A percentile compares a stretch with the other conserved stretches of the same genome.
phyloP scores from a whole-genome alignment of 345 rosid genomes.

The Populus davidiana region DNA sequence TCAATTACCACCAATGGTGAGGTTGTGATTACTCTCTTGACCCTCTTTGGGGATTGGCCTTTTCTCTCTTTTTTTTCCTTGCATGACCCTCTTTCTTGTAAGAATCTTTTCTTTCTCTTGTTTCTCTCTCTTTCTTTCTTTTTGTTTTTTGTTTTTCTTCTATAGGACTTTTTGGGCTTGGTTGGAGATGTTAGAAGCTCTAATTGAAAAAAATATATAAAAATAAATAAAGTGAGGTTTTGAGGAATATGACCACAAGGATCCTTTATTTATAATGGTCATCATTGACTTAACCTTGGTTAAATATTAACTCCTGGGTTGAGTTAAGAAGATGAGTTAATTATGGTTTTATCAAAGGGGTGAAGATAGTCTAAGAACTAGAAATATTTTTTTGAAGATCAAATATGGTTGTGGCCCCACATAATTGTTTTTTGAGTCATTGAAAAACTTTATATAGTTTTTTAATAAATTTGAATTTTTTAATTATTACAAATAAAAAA shows the following conservation, averaged over 20 bases:
- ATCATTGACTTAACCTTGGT: slow-evolving; percentile 20
- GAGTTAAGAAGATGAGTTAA: slow-evolving; percentile 12
- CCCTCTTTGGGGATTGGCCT: slow-evolving; percentile 19
- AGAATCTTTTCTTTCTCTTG: background rate
- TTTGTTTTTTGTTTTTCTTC: background rate
- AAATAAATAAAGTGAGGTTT: background rate
- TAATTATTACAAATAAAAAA: background rate
- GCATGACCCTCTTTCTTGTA: background rate
- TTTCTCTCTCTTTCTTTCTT: background rate
- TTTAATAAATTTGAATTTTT: background rate
- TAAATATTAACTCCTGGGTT: slow-evolving; percentile 21
- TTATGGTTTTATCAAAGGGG: background rate
- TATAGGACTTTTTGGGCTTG: background rate
- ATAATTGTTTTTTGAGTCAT: background rate
- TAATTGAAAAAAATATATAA: background rate
- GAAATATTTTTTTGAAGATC: background rate
- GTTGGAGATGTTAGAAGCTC: background rate
- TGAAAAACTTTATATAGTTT: background rate
- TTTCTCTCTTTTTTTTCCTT: background rate
- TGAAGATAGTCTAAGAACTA: background rate
- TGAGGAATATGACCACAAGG: background rate
- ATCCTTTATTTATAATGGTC: slow-evolving; percentile 24
- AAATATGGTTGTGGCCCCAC: background rate
- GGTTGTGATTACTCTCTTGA: slow-evolving; percentile 12
- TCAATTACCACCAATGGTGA: background rate